Base-by-base conservation (phyloP, 257 asterid genomes). In the Solanum virginianum region DNA sequence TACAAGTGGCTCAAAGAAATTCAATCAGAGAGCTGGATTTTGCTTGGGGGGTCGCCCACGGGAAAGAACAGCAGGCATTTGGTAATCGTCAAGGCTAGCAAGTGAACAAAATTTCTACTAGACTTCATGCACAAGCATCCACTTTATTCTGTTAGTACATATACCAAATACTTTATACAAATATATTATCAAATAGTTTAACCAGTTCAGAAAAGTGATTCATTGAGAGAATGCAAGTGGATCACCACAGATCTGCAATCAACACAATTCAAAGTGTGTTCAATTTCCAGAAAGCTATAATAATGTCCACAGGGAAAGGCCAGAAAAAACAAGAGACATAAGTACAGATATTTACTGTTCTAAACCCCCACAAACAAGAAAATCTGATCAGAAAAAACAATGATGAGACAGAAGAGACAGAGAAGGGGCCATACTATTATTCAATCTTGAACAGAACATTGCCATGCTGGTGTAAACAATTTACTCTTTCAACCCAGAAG, bases 391-490 rank as follows among this genome's bases (percentile, higher is more conserved):
- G 39, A 29, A 66, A 29, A 32, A 66, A 66, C 14, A 29, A 32
- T 32, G 13, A 66, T 66, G 47, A 66, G 47, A 15, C 53, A 69
- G 79, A 66, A 15, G 26, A 69, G 51, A 69, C 26, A 39, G 79
- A 36, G 26, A 70, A 85, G 81, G 85, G 86, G 60, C 77, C 74
- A 16, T 85, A 87, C 81, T 65, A 72, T 39, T 87, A 18, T 87
- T 70, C 32, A 87, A 85, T 55, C 86, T 87, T 55, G 89, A 65
- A 51, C 86, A 87, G 80, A 87, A 87, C 80, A 62, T 82, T 6
- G 84, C 83, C 41, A 77, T 81, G 16, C 51, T 63, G 16, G 84
- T 87, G 13, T 81, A 84, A 16, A 87, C 88, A n/a, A 32, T 82
- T 39, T 82, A 85, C 82, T 81, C 84, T 54, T 85, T 87, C 69